phyloP scores from a whole-genome alignment of 2,329 filamentous ascomycete genomes.

The Colletotrichum plurivorum region DNA sequence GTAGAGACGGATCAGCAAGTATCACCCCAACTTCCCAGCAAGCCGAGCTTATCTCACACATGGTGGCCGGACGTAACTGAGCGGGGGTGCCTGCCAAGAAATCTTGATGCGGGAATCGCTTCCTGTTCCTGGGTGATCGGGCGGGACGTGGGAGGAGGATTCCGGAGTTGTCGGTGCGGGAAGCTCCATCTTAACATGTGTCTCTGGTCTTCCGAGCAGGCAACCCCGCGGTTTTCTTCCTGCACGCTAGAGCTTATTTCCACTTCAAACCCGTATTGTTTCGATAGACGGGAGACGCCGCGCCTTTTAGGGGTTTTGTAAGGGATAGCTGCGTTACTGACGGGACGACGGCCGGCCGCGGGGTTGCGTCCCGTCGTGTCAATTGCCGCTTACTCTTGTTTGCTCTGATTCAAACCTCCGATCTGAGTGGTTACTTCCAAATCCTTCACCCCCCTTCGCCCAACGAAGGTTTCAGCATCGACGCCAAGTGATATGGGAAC shows the following conservation, averaged over 20 bases:
- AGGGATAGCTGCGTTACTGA: not conserved
- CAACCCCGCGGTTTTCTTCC: not conserved
- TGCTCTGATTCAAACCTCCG: no score
- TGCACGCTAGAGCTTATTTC: constrained; percentile 11
- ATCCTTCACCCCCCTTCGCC: no score
- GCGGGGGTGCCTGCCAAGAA: constrained; percentile 20
- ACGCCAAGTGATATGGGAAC: no score
- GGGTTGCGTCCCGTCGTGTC: not conserved
- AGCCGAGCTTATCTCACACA: constrained; percentile 23
- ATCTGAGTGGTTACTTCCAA: no score
- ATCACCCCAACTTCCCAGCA: constrained; percentile 24
- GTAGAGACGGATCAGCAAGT: constrained; percentile 23
- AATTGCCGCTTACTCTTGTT: no score
- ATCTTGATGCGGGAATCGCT: constrained; percentile 1
- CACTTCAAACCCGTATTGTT: constrained; percentile 9
- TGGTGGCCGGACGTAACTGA: not conserved
- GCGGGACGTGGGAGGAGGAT: not conserved
- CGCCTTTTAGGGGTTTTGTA: not conserved
- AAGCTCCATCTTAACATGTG: no score
- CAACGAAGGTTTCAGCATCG: no score
- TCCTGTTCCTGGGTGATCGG: not conserved
- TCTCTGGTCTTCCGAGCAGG: not conserved
- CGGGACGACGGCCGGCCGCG: not conserved
- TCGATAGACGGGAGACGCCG: constrained; percentile 27
- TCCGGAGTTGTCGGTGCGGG: not conserved